Conservation (phyloP, 306 rosid species). For the Vigna reflexopilosa region DNA sequence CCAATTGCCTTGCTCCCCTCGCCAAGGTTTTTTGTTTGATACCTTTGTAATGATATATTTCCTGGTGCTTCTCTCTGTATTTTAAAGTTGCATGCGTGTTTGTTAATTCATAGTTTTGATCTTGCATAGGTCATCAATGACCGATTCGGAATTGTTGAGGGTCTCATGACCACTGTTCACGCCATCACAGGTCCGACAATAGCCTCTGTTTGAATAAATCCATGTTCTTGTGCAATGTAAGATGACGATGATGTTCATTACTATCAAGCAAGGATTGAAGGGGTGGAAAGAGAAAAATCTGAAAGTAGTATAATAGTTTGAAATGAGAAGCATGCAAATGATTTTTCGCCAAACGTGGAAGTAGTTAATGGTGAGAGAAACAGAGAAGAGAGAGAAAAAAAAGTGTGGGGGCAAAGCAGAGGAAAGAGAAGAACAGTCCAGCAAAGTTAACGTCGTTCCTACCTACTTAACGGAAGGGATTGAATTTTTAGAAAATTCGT, state of each 20-base stretch:
- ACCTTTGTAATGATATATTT: background rate
- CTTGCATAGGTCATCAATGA: constrained; percentile 78
- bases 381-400: too few species aligned
- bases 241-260: background rate
- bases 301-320: too few species aligned
- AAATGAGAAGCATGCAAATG: too few species aligned
- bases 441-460: too few species aligned
- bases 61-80: background rate
- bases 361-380: too few species aligned
- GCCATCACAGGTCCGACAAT: constrained; percentile 79
- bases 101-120: background rate
- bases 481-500: too few species aligned
- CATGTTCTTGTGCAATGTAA: background rate
- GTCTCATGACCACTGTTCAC: constrained; percentile 96
- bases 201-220: background rate
- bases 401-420: too few species aligned
- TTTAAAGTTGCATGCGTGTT: background rate
- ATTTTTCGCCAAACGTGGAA: too few species aligned
- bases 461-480: too few species aligned
- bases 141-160: constrained; percentile 92
- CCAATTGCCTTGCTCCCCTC: constrained; percentile 97
- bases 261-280: constrained; percentile 95
- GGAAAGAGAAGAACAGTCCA: too few species aligned
- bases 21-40: constrained; percentile 68
- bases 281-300: constrained; percentile 63